phyloP scores from a whole-genome alignment of 2,329 filamentous ascomycete species.

The Scortechinia acanthostroma region DNA sequence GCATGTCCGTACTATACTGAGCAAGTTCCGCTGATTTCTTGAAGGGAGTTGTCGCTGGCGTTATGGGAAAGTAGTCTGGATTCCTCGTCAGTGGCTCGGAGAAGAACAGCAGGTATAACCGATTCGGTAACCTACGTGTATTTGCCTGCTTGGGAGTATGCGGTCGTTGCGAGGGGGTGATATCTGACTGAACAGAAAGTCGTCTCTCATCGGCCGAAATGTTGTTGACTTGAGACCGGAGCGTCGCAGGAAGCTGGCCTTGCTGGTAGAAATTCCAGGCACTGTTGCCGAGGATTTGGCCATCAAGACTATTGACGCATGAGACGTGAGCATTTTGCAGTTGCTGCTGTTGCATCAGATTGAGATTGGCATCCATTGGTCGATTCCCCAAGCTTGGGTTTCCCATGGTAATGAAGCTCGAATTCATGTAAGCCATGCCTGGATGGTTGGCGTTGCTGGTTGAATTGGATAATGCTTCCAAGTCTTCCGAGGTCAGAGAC shows the following conservation, averaged over 20 bases:
- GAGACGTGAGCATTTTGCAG: no score
- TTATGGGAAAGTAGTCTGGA: neutral
- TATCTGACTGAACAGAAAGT: neutral
- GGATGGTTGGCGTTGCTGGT: neutral
- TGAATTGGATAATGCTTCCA: neutral
- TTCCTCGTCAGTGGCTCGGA: neutral
- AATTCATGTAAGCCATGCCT: neutral
- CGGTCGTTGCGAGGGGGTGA: neutral
- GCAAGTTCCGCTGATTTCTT: neutral
- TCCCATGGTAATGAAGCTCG: no score
- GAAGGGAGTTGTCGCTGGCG: neutral
- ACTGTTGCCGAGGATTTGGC: neutral
- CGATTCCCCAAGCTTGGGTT: no score
- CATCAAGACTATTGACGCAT: no score
- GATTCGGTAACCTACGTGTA: no score
- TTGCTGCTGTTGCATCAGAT: neutral
- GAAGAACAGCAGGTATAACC: no score
- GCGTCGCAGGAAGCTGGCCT: no score
- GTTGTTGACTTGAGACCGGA: neutral
- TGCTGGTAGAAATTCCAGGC: neutral
- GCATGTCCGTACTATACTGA: neutral
- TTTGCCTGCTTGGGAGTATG: neutral
- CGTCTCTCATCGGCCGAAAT: neutral
- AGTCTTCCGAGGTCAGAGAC: neutral
- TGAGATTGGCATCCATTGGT: neutral